phyloP scores from a whole-genome alignment of 352 stramenopile species.

The Phytopythium boreale region DNA sequence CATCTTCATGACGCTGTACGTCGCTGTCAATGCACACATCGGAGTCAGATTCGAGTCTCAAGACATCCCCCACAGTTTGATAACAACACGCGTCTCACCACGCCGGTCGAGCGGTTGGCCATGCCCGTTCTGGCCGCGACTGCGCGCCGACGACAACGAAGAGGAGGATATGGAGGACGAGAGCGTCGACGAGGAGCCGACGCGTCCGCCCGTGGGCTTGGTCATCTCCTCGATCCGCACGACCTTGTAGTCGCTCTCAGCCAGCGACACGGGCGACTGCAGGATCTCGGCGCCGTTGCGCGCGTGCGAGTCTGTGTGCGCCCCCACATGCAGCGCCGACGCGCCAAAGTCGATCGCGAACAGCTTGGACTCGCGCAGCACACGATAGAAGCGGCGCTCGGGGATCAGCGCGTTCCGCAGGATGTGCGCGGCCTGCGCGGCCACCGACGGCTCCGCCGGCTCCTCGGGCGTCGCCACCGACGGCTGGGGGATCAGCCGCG shows the following conservation, averaged over 20 bases:
- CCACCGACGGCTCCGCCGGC: conserved; percentile 4
- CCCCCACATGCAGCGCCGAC: background rate
- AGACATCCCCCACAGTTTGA: background rate
- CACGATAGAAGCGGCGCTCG: conserved; percentile 65
- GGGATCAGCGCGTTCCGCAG: conserved; percentile 37
- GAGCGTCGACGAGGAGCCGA: conserved; percentile 1
- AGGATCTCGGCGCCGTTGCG: conserved; percentile 14
- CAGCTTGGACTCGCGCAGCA: conserved; percentile 61
- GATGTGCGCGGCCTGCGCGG: conserved; percentile 11
- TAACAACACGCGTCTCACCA: conserved; percentile 16
- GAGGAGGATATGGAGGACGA: conserved; percentile 4
- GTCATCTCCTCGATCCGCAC: conserved; percentile 63
- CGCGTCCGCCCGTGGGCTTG: conserved; percentile 27
- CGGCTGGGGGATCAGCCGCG: conserved; percentile 36
- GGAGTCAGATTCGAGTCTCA: background rate
- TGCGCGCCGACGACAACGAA: conserved; percentile 11
- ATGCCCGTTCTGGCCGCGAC: conserved; percentile 13
- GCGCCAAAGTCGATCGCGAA: conserved; percentile 56
- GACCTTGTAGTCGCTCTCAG: conserved; percentile 44
- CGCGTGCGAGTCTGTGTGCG: conserved; percentile 9
- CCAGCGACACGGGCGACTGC: conserved; percentile 15
- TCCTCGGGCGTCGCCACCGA: conserved; percentile 4
- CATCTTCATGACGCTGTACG: conserved; percentile 79
- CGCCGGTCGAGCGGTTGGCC: conserved; percentile 38
- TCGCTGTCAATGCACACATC: conserved; percentile 15